Base-by-base conservation (phyloP, 257 asterid species). In the Nyctanthes arbortristis region DNA sequence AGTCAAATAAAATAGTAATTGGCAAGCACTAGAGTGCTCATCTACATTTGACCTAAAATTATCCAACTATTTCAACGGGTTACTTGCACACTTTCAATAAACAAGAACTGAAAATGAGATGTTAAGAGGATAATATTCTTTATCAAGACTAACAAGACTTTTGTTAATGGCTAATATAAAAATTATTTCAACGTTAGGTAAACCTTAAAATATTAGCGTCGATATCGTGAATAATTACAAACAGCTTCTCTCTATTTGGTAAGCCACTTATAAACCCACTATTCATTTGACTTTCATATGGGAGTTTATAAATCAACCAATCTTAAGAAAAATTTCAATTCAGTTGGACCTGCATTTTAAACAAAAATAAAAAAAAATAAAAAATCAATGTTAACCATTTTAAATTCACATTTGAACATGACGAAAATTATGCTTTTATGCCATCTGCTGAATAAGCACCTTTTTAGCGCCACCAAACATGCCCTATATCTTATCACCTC, bases 21-120 rank as follows among this genome's bases (percentile, higher is more conserved):
- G 74, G 77, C 68, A 62, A 78, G 68, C 68, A 75, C 60, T 69
- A 47, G 39, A 47, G 68, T 71, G 76, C 73, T 35, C 60, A 79
- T 74, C 80, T 68, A 72, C 65, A 77, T 62, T 77, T 71, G 83
- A 82, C 82, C 77, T 52, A 74, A n/a, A 69, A 77, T 63, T 68
- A 33, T 69, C 79, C 78, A 63, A 76, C 78, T 66, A 78, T 36
- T 58, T n/a, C 28, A 66, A 74, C 2, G 39, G 73, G 63, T 63
- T 59, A 74, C 30, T 54, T 49, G 72, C 75, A 70, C 77, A 57
- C 73, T 67, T 67, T 43, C 66, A 27, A 66, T 68, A 69, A 72
- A 63, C 74, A 63, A 74, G 61, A 49, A 28, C 59, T 43, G 74
- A 56, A 47, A 75, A 66, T 29, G 70, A 45, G 69, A 73, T 74